Conservation (phyloP, 306 rosid genomes). For the Vigna mungo region DNA sequence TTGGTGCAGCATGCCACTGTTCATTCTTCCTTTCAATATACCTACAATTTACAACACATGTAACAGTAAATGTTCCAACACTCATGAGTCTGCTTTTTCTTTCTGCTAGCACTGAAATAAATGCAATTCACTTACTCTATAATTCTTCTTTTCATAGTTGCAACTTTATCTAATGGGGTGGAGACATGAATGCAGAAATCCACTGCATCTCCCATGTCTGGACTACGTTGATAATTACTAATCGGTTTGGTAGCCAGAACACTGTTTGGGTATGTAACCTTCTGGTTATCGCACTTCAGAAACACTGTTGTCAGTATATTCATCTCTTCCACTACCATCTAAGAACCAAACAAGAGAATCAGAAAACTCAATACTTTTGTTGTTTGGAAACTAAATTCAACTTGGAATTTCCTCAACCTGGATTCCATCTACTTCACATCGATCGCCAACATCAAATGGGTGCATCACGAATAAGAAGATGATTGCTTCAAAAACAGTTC, state of each 20-base stretch:
- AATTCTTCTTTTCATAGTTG: conserved; percentile 63
- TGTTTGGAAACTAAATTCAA: background rate
- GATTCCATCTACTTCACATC: conserved; percentile 70
- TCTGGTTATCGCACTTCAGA: conserved; percentile 63
- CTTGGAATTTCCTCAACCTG: conserved; percentile 52
- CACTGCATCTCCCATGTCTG: conserved; percentile 55
- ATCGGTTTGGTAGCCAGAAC: conserved; percentile 51
- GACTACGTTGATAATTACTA: conserved; percentile 71
- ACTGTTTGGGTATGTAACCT: conserved; percentile 62
- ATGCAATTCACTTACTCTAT: conserved; percentile 37
- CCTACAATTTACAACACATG: background rate
- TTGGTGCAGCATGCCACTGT: conserved; percentile 63
- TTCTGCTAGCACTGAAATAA: background rate
- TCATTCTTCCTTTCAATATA: conserved; percentile 54
- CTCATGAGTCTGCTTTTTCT: no score
- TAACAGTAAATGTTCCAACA: background rate
- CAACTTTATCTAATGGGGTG: conserved; percentile 68
- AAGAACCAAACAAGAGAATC: conserved; percentile 40
- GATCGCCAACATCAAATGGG: conserved; percentile 57
- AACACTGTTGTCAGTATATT: conserved; percentile 72
- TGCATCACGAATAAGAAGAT: conserved; percentile 62
- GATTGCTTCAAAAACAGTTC: conserved; percentile 68
- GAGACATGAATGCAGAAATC: conserved; percentile 62
- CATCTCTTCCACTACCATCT: conserved; percentile 52
- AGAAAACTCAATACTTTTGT: background rate